phyloP scores from a whole-genome alignment of 176 grass and related monocot genomes.

The Aegilops tauschii region DNA sequence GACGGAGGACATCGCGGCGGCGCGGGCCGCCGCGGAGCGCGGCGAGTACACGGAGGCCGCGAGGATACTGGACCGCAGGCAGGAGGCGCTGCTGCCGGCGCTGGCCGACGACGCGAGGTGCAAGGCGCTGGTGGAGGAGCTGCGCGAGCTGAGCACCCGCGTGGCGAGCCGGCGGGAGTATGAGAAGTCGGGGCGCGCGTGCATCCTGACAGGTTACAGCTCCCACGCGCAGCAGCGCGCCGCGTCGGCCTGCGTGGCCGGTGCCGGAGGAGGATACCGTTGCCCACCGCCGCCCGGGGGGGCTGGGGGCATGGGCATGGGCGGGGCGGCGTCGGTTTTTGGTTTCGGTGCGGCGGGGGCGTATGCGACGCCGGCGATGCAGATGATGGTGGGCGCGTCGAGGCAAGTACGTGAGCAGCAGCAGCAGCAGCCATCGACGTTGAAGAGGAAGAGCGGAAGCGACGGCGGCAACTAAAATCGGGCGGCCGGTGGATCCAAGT shows the following conservation, averaged over 20 bases:
- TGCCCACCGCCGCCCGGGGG: neutral
- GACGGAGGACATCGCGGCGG: conserved; percentile 35
- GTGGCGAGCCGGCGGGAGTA: neutral
- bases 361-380: neutral
- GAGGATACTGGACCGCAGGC: conserved; percentile 28
- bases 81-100: conserved; percentile 13
- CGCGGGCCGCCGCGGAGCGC: conserved; percentile 40
- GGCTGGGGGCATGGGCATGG: too few species aligned
- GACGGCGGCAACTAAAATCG: neutral
- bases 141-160: neutral
- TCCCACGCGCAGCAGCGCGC: neutral
- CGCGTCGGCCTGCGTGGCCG: neutral
- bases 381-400: neutral
- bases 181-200: neutral
- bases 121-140: conserved; percentile 5
- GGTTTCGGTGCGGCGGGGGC: neutral
- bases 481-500: neutral
- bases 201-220: neutral
- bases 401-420: neutral
- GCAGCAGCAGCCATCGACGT: neutral
- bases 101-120: neutral
- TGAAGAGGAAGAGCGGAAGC: neutral
- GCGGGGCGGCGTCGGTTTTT: neutral
- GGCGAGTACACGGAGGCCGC: conserved; percentile 35
- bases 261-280: neutral